phyloP scores from a whole-genome alignment of 441 rosid species.

The Gossypium davidsonii region DNA sequence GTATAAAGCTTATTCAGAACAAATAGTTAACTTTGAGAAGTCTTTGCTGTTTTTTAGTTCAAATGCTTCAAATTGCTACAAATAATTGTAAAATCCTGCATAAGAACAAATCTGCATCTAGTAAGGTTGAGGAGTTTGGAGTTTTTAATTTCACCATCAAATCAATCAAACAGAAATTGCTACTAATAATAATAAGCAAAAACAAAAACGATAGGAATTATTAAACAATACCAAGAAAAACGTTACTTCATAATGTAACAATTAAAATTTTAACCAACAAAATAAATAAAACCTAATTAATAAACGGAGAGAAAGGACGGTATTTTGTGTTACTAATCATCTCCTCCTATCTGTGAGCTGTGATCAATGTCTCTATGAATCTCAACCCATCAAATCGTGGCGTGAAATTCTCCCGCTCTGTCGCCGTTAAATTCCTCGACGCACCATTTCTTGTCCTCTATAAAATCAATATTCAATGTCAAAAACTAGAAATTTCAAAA shows the following conservation, averaged over 20 bases:
- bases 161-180: background rate
- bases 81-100: too few relatives aligned
- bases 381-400: slow-evolving; percentile 81
- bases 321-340: background rate
- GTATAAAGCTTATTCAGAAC: too few relatives aligned
- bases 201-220: background rate
- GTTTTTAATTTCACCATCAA: background rate
- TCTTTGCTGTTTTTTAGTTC: too few relatives aligned
- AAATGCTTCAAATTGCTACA: too few relatives aligned
- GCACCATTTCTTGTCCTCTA: slow-evolving; percentile 22
- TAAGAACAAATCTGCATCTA: too few relatives aligned
- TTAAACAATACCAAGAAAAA: background rate
- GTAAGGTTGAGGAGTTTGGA: too few relatives aligned
- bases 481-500: background rate
- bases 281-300: background rate
- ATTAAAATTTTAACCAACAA: background rate
- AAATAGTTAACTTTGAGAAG: too few relatives aligned
- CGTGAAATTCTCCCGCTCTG: slow-evolving; percentile 46
- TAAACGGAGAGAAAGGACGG: background rate
- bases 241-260: background rate
- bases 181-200: background rate
- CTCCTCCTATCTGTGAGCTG: slow-evolving; percentile 61
- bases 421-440: slow-evolving; percentile 4
- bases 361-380: slow-evolving; percentile 83
- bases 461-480: background rate